phyloP scores from a whole-genome alignment of 257 asterid species.

The Dorcoceras hygrometricum region DNA sequence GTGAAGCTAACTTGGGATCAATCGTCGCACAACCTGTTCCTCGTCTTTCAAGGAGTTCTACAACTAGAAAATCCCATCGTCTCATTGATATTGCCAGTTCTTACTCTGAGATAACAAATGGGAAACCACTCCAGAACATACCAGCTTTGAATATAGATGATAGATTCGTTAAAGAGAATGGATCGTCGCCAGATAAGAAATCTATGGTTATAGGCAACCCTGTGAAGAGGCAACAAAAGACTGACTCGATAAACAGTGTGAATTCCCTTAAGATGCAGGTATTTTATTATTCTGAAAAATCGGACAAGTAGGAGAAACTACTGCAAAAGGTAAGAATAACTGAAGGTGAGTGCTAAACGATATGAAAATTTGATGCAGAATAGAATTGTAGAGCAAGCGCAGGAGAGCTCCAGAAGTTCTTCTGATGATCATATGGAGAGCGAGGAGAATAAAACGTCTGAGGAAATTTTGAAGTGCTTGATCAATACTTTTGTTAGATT shows the following conservation, averaged over 20 bases:
- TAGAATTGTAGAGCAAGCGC: slow-evolving; percentile 56
- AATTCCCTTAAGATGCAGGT: slow-evolving; percentile 52
- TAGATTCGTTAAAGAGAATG: slow-evolving; percentile 34
- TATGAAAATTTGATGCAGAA: slow-evolving; percentile 44
- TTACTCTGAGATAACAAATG: slow-evolving; percentile 22
- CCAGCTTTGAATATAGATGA: slow-evolving; percentile 22
- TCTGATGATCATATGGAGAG: slow-evolving; percentile 48
- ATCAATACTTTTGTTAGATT: slow-evolving; percentile 53
- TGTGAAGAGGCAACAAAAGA: slow-evolving; percentile 32
- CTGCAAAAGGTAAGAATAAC: background rate
- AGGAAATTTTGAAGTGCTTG: slow-evolving; percentile 68
- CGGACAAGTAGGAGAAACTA: background rate
- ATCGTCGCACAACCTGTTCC: slow-evolving; percentile 29
- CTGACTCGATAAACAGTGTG: slow-evolving; percentile 31
- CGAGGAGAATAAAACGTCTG: slow-evolving; percentile 56
- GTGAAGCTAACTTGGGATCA: slow-evolving; percentile 43
- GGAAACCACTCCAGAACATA: slow-evolving; percentile 28
- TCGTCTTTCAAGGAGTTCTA: slow-evolving; percentile 43
- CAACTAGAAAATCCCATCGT: slow-evolving; percentile 35
- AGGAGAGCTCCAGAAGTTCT: slow-evolving; percentile 54
- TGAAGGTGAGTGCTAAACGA: background rate
- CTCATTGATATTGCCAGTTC: slow-evolving; percentile 23
- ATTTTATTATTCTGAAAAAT: slow-evolving; percentile 5
- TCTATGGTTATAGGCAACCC: slow-evolving; percentile 18
- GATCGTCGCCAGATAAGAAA: slow-evolving; percentile 29